These are phyloP conservation scores for Carpinus viminea DNA, from an alignment of 306 rosid genomes.

Conservation along the genomic window DNA sequence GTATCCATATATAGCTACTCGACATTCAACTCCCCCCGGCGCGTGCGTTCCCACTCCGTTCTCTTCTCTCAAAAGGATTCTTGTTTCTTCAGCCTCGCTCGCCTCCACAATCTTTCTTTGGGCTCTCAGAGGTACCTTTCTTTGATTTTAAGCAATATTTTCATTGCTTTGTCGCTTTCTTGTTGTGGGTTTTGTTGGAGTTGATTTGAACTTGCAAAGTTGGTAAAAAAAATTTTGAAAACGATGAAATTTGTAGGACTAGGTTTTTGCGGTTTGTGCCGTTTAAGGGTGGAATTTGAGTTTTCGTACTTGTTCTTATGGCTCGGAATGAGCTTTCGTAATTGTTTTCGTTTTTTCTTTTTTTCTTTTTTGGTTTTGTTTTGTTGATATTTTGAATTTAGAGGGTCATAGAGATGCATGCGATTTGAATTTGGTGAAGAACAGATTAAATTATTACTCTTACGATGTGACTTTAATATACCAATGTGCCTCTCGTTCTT, in stretches of 20 bases:
- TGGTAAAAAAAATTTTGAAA: slow-evolving; percentile 14
- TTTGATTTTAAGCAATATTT: not conserved
- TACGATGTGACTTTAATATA: not conserved
- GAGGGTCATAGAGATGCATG: not conserved
- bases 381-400: not conserved
- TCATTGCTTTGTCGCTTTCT: not conserved
- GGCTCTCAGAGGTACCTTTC: not conserved
- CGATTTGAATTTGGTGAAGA: not conserved
- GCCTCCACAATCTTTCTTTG: not conserved
- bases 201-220: slow-evolving; percentile 29
- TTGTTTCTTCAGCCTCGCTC: not conserved
- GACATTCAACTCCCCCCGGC: not conserved
- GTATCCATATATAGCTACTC: slow-evolving; percentile 4
- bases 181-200: slow-evolving; percentile 11
- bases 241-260: not conserved
- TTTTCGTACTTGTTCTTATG: not conserved
- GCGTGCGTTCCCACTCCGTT: not conserved
- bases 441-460: not conserved
- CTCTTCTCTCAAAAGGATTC: not conserved
- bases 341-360: not conserved
- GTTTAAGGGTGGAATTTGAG: not conserved
- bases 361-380: not conserved
- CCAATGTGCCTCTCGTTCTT: no score
- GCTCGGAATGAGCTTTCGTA: not conserved
- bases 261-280: slow-evolving; percentile 30